Base-by-base conservation (phyloP, 164 flowering plant genomes). In the Chloranthus sessilifolius region DNA sequence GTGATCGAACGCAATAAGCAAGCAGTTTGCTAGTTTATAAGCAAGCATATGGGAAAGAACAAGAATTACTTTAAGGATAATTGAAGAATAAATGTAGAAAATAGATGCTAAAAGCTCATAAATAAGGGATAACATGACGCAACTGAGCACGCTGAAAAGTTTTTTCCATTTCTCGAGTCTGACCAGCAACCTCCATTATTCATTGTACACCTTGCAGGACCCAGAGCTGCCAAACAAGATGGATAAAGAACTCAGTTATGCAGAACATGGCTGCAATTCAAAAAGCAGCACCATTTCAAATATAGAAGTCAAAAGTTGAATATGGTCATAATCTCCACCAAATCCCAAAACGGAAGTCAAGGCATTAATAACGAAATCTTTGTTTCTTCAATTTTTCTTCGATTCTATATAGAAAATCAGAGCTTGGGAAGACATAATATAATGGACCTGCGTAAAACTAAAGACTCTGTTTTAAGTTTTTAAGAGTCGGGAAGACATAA, bases 131-230 rank as follows among this genome's bases (percentile, higher is more conserved):
- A 40, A 51, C 7, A 45, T 43, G 53, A 81, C 86, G 41, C 64
- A 80, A 91, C 98, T 59, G 74, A 66, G 76, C 98, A 92, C 38
- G 98, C 98, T 15, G 98, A 82, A 71, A 75, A 77, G 11, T 64
- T 65, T 22, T 48, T 52, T 55, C 78, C 88, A 43, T 79, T 43
- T 58, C 43, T 71, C 22, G 66, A 62, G 37, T 82, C 91, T 4
- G 85, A 75, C 98, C 98, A 92, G 78, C 98, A 92, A 3, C 94
- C 96, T 50, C 98, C 98, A 47, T 83, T 77, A 62, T 85, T 66
- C 47, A 92, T 56, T 7, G 71, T 23, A 56, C 98, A 92, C 46
- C 98, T 77, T 44, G 74, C 80, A 35, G 88, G 85, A 48, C 98
- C 98, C 49, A 65, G 64, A 60, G 94, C 98, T 92, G 82, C 31